These are phyloP conservation scores for Yamadazyma buinensis DNA, from an alignment of 1,139 yeast genomes.

Conservation along the genomic window DNA sequence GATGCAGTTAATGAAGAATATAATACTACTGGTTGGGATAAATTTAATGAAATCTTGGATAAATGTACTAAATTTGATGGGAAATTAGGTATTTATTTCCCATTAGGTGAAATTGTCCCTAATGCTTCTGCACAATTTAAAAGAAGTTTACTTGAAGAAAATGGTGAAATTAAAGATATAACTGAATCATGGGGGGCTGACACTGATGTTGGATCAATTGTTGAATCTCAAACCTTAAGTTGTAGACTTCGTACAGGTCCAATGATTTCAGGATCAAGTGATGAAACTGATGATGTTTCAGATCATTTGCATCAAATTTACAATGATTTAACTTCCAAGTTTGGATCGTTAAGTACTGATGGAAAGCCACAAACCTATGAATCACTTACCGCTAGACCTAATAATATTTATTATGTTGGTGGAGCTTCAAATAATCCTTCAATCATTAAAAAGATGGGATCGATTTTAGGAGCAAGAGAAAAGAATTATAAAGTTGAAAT, in stretches of 20 bases:
- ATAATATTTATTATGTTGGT: slow-evolving; percentile 77
- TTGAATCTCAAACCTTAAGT: slow-evolving; percentile 84
- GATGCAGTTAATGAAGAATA: slow-evolving; percentile 55
- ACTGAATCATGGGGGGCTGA: slow-evolving; percentile 44
- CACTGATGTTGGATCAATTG: slow-evolving; percentile 72
- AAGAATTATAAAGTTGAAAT: slow-evolving; percentile 75
- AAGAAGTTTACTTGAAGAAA: slow-evolving; percentile 36
- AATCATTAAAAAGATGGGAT: slow-evolving; percentile 65
- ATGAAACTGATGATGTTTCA: slow-evolving; percentile 13
- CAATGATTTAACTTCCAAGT: slow-evolving; percentile 22
- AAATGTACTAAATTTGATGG: slow-evolving; percentile 26
- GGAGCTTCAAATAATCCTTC: slow-evolving; percentile 77
- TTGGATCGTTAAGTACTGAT: slow-evolving; percentile 48
- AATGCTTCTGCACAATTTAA: slow-evolving; percentile 61
- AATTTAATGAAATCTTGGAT: slow-evolving; percentile 58
- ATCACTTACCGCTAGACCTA: slow-evolving; percentile 56
- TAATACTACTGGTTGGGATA: slow-evolving; percentile 50
- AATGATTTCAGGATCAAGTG: slow-evolving; percentile 35
- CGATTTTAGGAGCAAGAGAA: slow-evolving; percentile 58
- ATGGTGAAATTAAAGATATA: slow-evolving; percentile 9
- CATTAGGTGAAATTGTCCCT: slow-evolving; percentile 86
- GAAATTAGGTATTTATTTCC: slow-evolving; percentile 77
- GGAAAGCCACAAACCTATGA: slow-evolving; percentile 42
- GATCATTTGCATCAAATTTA: slow-evolving; percentile 19
- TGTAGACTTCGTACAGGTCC: slow-evolving; percentile 80